phyloP scores from a whole-genome alignment of 176 grass and related monocot species.

The Pontederia crassipes region DNA sequence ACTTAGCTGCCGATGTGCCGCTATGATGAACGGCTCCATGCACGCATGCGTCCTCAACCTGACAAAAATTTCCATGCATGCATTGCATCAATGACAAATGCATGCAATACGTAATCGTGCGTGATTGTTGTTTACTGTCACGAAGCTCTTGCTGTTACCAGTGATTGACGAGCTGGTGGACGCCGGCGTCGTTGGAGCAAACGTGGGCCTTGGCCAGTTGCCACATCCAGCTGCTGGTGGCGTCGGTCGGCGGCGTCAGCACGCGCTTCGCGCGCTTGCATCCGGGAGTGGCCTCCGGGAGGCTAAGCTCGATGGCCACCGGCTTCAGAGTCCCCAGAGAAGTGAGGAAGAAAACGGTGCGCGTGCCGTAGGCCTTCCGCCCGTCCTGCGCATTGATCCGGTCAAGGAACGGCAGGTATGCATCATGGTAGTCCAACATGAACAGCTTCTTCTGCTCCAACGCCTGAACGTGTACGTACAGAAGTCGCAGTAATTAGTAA shows the following conservation, averaged over 20 bases:
- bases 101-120: not conserved
- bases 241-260: conserved; percentile 76
- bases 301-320: conserved; percentile 75
- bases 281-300: conserved; percentile 43
- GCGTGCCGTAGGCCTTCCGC: conserved; percentile 83
- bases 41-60: conserved; percentile 89
- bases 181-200: conserved; percentile 89
- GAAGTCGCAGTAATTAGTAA: not conserved
- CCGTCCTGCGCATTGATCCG: conserved; percentile 76
- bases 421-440: conserved; percentile 83
- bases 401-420: conserved; percentile 76
- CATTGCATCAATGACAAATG: not conserved
- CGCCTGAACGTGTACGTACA: conserved; percentile 23
- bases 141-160: conserved; percentile 24
- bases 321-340: conserved; percentile 64
- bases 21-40: conserved; percentile 79
- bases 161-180: conserved; percentile 93
- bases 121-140: not conserved
- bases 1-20: conserved; percentile 85
- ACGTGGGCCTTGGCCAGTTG: conserved; percentile 96
- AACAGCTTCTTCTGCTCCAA: conserved; percentile 52
- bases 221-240: conserved; percentile 86
- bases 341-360: conserved; percentile 79
- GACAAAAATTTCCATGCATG: not conserved
- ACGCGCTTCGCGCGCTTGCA: conserved; percentile 67